Evolutionary conservation across 202 grass and related monocot genomes (phyloP).

Genomic region (Zoysia matrella): DNA sequence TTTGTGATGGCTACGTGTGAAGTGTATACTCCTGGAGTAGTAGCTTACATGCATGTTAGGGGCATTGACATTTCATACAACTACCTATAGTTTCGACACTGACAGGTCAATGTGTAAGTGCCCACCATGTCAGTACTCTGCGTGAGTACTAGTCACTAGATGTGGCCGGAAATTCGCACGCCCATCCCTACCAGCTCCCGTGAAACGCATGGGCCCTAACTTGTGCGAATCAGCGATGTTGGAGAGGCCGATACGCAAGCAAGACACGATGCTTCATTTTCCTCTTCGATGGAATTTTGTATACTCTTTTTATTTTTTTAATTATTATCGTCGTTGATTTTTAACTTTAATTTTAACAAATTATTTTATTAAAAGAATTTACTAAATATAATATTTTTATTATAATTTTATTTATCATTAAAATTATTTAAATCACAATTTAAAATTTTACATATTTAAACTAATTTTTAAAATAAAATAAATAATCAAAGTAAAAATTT

Average conservation of each 20-base stretch:
- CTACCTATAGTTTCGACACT: neutral
- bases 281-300: neutral
- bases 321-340: too few species aligned
- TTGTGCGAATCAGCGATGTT: conserved; percentile 30
- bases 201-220: conserved; percentile 35
- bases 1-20: conserved; percentile 10
- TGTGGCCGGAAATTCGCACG: neutral
- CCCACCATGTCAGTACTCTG: conserved; percentile 23
- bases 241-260: conserved; percentile 40
- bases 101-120: conserved; percentile 13
- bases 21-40: too few species aligned
- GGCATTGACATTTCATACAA: conserved; percentile 24
- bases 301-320: too few species aligned
- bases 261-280: neutral
- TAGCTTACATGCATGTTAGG: neutral
- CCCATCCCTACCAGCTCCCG: neutral
- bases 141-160: neutral
- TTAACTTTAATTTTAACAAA: too few species aligned
- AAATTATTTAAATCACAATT: too few species aligned
- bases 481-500: too few species aligned
- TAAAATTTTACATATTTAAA: too few species aligned
- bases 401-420: too few species aligned
- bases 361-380: too few species aligned
- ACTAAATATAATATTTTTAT: too few species aligned
- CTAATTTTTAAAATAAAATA: too few species aligned